Percentiles rank a stretch among this genome's conserved stretches.
Conservation (phyloP, 2,329 filamentous ascomycete species). For the Colletotrichum gigasporum region DNA sequence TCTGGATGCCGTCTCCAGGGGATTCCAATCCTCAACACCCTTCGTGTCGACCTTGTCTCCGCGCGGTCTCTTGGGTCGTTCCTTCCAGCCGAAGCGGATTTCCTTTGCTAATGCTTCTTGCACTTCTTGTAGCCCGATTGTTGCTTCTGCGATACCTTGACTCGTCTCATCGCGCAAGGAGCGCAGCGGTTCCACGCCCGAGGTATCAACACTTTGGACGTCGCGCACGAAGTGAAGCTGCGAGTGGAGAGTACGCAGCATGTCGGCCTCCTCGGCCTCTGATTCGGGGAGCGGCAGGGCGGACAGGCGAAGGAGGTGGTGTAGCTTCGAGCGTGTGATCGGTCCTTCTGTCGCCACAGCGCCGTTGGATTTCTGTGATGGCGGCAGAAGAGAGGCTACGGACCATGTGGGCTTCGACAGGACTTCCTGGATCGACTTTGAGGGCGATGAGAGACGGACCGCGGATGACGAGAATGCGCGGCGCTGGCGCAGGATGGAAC, state of each 20-base stretch:
- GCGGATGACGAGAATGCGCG: constrained; percentile 28
- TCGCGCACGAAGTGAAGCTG: constrained; percentile 93
- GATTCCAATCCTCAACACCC: constrained; percentile 74
- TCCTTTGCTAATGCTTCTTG: constrained; percentile 67
- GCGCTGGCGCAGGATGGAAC: constrained; percentile 8
- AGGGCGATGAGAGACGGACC: neutral
- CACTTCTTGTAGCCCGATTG: constrained; percentile 67
- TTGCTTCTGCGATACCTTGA: constrained; percentile 62
- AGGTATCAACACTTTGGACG: constrained; percentile 82
- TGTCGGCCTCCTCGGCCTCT: constrained; percentile 69
- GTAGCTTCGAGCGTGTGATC: constrained; percentile 75
- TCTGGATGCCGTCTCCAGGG: constrained; percentile 70
- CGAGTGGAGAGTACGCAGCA: constrained; percentile 79
- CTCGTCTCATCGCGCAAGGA: constrained; percentile 84
- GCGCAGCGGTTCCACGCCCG: constrained; percentile 75
- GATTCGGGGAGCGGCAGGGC: constrained; percentile 80
- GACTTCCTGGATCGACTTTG: constrained; percentile 49
- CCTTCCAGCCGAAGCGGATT: constrained; percentile 65
- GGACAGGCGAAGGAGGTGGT: constrained; percentile 88
- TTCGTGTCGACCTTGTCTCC: constrained; percentile 46
- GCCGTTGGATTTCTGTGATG: constrained; percentile 32
- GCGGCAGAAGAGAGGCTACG: constrained; percentile 76
- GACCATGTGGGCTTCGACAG: constrained; percentile 85
- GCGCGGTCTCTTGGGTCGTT: constrained; percentile 51
- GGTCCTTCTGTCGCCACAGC: constrained; percentile 43